These are phyloP conservation scores for Cladophialophora immunda DNA, from an alignment of 2,329 filamentous ascomycete genomes.

Conservation along the genomic window DNA sequence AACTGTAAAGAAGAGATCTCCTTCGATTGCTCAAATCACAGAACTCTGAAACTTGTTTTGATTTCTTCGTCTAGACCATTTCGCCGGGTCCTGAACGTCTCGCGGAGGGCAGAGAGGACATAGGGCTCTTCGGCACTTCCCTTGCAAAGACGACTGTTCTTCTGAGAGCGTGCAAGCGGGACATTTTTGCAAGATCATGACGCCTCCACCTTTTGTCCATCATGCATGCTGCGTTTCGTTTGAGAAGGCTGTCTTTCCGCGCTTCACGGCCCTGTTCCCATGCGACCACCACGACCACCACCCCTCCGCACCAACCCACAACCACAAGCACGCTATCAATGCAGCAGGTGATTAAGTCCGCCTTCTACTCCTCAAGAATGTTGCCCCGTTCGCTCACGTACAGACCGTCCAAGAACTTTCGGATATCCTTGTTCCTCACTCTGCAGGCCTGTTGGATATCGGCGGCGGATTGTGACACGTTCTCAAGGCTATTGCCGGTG, in stretches of 20 bases:
- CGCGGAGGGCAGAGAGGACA: neutral
- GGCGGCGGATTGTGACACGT: slow-evolving; percentile 96
- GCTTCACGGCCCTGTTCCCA: neutral
- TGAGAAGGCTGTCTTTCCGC: neutral
- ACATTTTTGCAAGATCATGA: neutral
- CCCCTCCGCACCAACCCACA: neutral
- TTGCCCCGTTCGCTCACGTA: slow-evolving; percentile 99
- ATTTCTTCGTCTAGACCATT: slow-evolving; percentile 8
- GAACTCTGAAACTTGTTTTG: neutral
- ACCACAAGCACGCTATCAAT: neutral
- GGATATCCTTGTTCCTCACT: slow-evolving; percentile 99
- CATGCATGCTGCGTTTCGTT: neutral
- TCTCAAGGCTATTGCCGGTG: slow-evolving; percentile 92
- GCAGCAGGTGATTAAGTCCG: neutral
- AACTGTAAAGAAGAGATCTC: neutral
- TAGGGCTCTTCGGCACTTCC: neutral
- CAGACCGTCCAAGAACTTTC: slow-evolving; percentile 99
- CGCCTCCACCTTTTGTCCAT: neutral
- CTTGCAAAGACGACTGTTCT: neutral
- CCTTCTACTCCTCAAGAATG: slow-evolving; percentile 70
- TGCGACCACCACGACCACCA: neutral
- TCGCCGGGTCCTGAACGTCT: neutral
- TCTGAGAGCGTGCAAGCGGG: neutral
- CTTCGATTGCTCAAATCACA: neutral
- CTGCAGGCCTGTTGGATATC: slow-evolving; percentile 99